Base-by-base conservation (phyloP, 2,329 filamentous ascomycete genomes). In the Geoglossum cookeanum region DNA sequence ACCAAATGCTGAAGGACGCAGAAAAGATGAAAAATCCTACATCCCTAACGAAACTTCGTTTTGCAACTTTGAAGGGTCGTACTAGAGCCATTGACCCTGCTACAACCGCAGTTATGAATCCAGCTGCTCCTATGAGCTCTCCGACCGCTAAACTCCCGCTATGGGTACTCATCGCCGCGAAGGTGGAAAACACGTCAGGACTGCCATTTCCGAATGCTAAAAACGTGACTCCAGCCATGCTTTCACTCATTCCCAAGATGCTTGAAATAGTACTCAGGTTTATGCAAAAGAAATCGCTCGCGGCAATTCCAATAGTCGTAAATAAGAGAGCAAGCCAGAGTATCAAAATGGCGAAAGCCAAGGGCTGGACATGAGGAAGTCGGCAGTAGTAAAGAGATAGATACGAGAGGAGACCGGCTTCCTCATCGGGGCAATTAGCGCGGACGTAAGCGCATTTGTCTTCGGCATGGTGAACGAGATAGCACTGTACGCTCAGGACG, bases 201-300 rank as follows among this genome's bases (percentile, higher is more conserved):
- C 91, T 97, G 56, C 92, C 92, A 73, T 98, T 98, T 62, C 92
- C 92, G 70, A 98, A 94, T 7, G 92, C 92, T 56, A 98, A 73
- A 65, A 98, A 94, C 0, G 92, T 98, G 32, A 98, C 94, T 39
- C 92, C 92, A 0, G 92, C 89, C 70, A 98, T 78, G 68, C 88
- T 97, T 73, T 98, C 90, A 68, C 90, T 96, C 74, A 98, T 84
- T 22, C 91, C 90, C 32, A 97, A 76, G 56, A 96, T 81, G 58
- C 78, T 84, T 27, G 92, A 84, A 64, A 98, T 92, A 11, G 92
- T 97, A 69, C 87, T 92, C 37, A 98, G 77, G 66, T 98, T 95
- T 71, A 97, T 81, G 71, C 90, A 97, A 71, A 98, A 92, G 74
- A 98, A 98, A 71, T 98, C 92, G 70, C 89, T 96, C 27, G 92